These are phyloP conservation scores for Simplicillium aogashimaense DNA, from an alignment of 2,329 filamentous ascomycete species.

Conservation along the genomic window DNA sequence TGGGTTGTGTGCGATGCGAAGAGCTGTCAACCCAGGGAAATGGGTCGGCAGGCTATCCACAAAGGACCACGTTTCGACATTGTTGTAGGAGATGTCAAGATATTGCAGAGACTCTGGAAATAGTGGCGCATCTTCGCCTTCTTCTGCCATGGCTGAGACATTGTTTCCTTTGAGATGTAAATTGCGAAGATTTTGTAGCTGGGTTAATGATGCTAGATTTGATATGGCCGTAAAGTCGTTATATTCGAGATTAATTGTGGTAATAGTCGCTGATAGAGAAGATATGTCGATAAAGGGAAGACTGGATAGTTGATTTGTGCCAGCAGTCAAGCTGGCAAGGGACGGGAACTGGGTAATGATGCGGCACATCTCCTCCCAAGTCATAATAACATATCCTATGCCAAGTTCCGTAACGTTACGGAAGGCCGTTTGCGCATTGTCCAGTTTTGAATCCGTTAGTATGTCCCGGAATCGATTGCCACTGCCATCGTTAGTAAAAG, in stretches of 20 bases:
- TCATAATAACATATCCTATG: constrained; percentile 56
- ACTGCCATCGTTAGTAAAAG: constrained; percentile 30
- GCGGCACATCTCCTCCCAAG: constrained; percentile 53
- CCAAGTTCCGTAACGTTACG: constrained; percentile 47
- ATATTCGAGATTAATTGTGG: constrained; percentile 59
- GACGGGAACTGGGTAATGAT: constrained; percentile 42
- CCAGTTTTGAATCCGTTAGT: constrained; percentile 22
- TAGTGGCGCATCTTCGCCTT: constrained; percentile 21
- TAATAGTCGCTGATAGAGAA: constrained; percentile 40
- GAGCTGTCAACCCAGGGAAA: constrained; percentile 64
- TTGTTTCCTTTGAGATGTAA: constrained; percentile 69
- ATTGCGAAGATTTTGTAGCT: constrained; percentile 42
- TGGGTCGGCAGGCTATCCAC: constrained; percentile 55
- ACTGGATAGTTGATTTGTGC: constrained; percentile 46
- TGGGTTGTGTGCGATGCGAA: constrained; percentile 81
- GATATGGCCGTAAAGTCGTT: constrained; percentile 56
- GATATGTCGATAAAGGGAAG: constrained; percentile 33
- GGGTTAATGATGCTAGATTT: constrained; percentile 43
- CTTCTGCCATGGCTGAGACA: constrained; percentile 37
- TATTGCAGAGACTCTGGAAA: constrained; percentile 50
- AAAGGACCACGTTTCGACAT: constrained; percentile 60
- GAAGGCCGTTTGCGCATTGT: constrained; percentile 30
- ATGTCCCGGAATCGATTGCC: constrained; percentile 59
- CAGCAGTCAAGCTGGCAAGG: constrained; percentile 39
- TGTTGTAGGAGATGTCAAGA: constrained; percentile 66